Percentiles rank a stretch among this genome's conserved stretches.
Conservation (phyloP, 139 green algal species). For the Chlamydomonas asymmetrica region DNA sequence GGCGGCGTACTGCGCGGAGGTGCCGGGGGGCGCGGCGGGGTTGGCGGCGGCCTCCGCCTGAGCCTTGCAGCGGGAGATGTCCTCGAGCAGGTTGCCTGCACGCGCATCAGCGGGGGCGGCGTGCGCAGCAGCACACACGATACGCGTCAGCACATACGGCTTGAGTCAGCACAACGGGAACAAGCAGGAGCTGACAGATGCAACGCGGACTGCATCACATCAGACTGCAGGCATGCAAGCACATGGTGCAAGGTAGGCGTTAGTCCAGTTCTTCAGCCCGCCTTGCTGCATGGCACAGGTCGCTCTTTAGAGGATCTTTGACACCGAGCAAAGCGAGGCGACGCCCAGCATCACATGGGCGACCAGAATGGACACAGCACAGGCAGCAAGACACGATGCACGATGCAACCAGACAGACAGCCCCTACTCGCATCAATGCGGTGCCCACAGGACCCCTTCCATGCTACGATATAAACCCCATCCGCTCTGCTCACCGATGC, state of each 20-base stretch:
- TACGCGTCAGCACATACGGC: no score
- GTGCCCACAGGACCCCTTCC: background rate
- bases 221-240: no score
- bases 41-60: constrained; percentile 16
- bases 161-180: no score
- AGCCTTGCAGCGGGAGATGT: constrained; percentile 63
- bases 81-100: constrained; percentile 73
- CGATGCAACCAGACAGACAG: background rate
- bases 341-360: no score
- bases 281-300: no score
- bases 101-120: background rate
- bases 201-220: no score
- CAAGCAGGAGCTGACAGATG: no score
- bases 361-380: background rate
- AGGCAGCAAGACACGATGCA: background rate
- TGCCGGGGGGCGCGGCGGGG: background rate
- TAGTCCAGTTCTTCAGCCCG: no score
- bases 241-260: no score
- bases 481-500: constrained; percentile 39
- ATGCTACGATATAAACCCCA: background rate
- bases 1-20: constrained; percentile 48
- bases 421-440: background rate
- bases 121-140: background rate
- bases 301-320: no score
- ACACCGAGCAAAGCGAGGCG: no score